Evolutionary conservation across 1,284 basidiomycete species (phyloP).

Genomic region (Gomphus bonarii): DNA sequence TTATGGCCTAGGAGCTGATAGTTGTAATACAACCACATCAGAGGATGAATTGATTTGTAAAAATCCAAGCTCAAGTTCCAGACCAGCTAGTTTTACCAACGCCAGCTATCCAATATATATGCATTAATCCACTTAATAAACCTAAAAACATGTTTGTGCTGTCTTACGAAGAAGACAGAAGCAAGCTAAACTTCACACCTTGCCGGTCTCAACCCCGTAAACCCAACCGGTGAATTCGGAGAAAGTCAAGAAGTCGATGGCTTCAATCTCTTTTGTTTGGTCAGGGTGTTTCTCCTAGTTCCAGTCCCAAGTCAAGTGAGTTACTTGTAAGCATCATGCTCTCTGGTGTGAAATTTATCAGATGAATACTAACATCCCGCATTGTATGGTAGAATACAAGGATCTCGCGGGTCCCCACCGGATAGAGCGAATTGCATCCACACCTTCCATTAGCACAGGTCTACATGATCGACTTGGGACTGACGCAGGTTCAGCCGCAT

Average conservation of each 20-base stretch:
- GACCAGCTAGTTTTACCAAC: background rate
- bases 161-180: background rate
- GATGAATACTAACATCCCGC: constrained; percentile 56
- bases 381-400: constrained; percentile 57
- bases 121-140: constrained; percentile 4
- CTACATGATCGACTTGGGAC: constrained; percentile 17
- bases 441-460: constrained; percentile 13
- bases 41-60: background rate
- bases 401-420: constrained; percentile 58
- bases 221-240: constrained; percentile 49
- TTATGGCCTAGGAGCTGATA: background rate
- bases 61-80: background rate
- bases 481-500: constrained; percentile 53
- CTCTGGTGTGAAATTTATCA: constrained; percentile 35
- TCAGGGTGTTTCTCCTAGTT: constrained; percentile 4
- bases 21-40: background rate
- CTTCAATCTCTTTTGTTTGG: constrained; percentile 30
- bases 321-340: constrained; percentile 20
- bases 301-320: constrained; percentile 12
- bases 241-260: constrained; percentile 52
- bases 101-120: background rate
- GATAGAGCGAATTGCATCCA: constrained; percentile 54
- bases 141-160: background rate
- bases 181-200: constrained; percentile 25
- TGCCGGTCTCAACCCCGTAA: constrained; percentile 53